Percentiles rank a stretch among this genome's conserved stretches.
phyloP scores from a whole-genome alignment of 495 filamentous ascomycete genomes.

The Penicillium riverlandense region DNA sequence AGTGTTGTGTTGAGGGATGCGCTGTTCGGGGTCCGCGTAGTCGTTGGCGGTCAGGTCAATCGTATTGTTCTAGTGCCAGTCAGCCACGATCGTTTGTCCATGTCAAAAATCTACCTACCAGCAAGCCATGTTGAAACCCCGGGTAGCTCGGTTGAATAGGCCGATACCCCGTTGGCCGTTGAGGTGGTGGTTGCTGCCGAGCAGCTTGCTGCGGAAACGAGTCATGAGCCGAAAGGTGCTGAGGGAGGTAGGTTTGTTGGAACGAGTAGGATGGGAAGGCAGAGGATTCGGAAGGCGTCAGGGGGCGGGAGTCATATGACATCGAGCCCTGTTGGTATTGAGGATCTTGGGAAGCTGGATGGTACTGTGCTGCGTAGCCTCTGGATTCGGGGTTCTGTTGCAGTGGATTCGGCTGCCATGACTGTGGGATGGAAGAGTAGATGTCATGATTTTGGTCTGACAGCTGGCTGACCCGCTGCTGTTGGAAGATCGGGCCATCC shows the following conservation, averaged over 20 bases:
- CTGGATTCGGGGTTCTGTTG: slow-evolving; percentile 22
- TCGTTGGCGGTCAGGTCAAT: slow-evolving; percentile 25
- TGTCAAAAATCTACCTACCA: slow-evolving; percentile 10
- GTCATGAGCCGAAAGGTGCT: slow-evolving; percentile 23
- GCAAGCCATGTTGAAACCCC: slow-evolving; percentile 20
- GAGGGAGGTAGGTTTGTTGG: slow-evolving; percentile 24
- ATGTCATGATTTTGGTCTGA: slow-evolving; percentile 24
- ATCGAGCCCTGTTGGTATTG: slow-evolving; percentile 30
- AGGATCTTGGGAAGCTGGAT: slow-evolving; percentile 17
- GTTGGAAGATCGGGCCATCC: slow-evolving; percentile 29
- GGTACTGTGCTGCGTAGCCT: slow-evolving; percentile 22
- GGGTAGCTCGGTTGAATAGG: slow-evolving; percentile 10
- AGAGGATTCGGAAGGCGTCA: slow-evolving; percentile 24
- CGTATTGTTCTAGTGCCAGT: slow-evolving; percentile 15
- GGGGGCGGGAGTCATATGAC: slow-evolving; percentile 24
- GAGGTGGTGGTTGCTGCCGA: slow-evolving; percentile 17
- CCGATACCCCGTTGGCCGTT: slow-evolving; percentile 14
- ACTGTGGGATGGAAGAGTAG: slow-evolving; percentile 26
- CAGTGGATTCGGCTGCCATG: slow-evolving; percentile 31
- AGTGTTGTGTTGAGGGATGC: slow-evolving; percentile 22
- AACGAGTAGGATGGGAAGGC: slow-evolving; percentile 28
- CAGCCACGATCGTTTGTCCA: background rate
- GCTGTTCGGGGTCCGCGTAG: slow-evolving; percentile 20
- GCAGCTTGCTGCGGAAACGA: slow-evolving; percentile 18
- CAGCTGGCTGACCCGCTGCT: slow-evolving; percentile 18